phyloP scores from a whole-genome alignment of 331 rosid species.

The Telfairia occidentalis region DNA sequence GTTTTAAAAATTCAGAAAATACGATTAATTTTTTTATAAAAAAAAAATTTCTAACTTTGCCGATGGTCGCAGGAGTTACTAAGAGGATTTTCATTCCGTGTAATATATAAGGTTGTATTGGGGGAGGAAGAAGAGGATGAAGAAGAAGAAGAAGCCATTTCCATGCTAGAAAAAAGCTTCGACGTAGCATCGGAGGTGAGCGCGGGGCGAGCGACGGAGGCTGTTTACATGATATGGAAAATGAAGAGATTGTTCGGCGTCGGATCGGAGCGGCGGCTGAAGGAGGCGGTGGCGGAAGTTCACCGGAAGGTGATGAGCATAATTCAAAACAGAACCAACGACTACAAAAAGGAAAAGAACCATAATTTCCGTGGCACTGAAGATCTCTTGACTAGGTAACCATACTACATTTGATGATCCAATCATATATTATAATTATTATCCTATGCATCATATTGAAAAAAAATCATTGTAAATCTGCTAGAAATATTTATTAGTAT shows the following conservation, averaged over 20 bases:
- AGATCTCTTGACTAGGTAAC: constrained; percentile 47
- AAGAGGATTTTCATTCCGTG: constrained; percentile 53
- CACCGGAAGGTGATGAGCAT: constrained; percentile 37
- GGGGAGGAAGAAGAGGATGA: constrained; percentile 42
- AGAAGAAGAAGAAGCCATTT: constrained; percentile 33
- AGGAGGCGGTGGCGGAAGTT: constrained; percentile 42
- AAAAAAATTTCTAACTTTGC: not conserved
- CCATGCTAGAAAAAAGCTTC: constrained; percentile 41
- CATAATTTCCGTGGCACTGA: not conserved
- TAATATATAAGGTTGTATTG: constrained; percentile 44
- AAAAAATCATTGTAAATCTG: not conserved
- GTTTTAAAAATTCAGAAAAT: too few species aligned
- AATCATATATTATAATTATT: not conserved
- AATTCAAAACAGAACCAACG: constrained; percentile 38
- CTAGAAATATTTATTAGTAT: not conserved
- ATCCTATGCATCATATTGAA: not conserved
- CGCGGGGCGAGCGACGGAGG: constrained; percentile 60
- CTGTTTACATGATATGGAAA: constrained; percentile 59
- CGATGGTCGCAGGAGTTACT: constrained; percentile 30
- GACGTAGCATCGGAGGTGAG: constrained; percentile 58
- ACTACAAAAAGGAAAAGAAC: not conserved
- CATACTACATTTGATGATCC: not conserved
- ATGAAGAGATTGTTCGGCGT: constrained; percentile 55
- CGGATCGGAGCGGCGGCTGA: constrained; percentile 61
- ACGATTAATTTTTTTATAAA: too few species aligned